Evolutionary conservation across 495 filamentous ascomycete species (phyloP).

Genomic region (Cairneyella variabilis): DNA sequence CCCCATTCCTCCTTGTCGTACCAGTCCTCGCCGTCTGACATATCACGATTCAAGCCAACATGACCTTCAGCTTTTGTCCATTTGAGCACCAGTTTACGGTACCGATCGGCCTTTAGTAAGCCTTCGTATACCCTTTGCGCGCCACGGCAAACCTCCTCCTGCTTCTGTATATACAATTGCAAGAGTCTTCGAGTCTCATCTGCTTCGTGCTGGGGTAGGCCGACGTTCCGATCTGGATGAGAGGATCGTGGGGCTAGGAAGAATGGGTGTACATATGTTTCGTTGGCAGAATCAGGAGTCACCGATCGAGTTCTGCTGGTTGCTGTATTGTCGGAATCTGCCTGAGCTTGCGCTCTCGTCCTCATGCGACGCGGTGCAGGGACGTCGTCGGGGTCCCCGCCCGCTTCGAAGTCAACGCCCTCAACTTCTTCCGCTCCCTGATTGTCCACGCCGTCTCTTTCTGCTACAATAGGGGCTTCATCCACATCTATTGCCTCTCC

Average conservation of each 20-base stretch:
- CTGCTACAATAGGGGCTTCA: background rate
- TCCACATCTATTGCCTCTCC: slow-evolving; percentile 8
- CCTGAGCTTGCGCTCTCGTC: slow-evolving; percentile 62
- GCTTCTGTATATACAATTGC: slow-evolving; percentile 86
- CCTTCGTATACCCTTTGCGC: slow-evolving; percentile 70
- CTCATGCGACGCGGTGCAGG: slow-evolving; percentile 60
- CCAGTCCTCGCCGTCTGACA: slow-evolving; percentile 96
- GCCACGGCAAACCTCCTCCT: slow-evolving; percentile 88
- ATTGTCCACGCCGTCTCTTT: slow-evolving; percentile 17
- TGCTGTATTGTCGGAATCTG: slow-evolving; percentile 33
- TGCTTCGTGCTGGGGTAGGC: slow-evolving; percentile 76
- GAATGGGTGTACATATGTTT: slow-evolving; percentile 71
- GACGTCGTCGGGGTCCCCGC: slow-evolving; percentile 6
- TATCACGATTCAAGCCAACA: slow-evolving; percentile 49
- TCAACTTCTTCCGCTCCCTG: slow-evolving; percentile 32
- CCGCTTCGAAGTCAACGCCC: slow-evolving; percentile 35
- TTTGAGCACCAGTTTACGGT: slow-evolving; percentile 73
- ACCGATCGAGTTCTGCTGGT: slow-evolving; percentile 38
- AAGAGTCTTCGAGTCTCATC: slow-evolving; percentile 83
- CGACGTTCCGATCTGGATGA: slow-evolving; percentile 72
- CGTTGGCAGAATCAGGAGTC: slow-evolving; percentile 43
- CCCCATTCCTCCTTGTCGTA: slow-evolving; percentile 90
- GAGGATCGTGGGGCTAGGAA: slow-evolving; percentile 71
- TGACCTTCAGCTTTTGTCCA: slow-evolving; percentile 90
- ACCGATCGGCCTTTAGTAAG: slow-evolving; percentile 70